Evolutionary conservation across 345 rosid species (phyloP).

Genomic region (Iberis pinnata): DNA sequence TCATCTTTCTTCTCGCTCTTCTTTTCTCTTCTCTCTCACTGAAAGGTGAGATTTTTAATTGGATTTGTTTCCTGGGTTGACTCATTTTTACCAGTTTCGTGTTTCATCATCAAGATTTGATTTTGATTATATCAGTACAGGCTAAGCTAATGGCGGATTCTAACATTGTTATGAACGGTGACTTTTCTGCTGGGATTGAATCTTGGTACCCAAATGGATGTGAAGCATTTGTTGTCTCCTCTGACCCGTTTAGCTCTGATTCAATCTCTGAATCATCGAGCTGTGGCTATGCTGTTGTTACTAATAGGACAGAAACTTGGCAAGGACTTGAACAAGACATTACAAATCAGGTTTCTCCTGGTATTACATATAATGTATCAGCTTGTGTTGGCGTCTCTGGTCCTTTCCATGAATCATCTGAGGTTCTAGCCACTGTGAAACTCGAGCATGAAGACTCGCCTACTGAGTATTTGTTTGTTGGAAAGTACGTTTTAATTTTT

Average conservation of each 20-base stretch:
- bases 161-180: conserved; percentile 57
- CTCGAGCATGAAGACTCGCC: conserved; percentile 46
- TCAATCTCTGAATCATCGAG: conserved; percentile 27
- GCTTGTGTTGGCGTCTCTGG: conserved; percentile 74
- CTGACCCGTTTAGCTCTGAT: conserved; percentile 35
- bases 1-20: not conserved
- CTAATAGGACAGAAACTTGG: conserved; percentile 76
- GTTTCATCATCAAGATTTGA: not conserved
- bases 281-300: conserved; percentile 55
- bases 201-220: conserved; percentile 82
- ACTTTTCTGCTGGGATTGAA: conserved; percentile 63
- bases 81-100: not conserved
- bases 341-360: conserved; percentile 51
- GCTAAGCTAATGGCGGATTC: conserved; percentile 23
- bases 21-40: not conserved
- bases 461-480: conserved; percentile 50
- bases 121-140: conserved; percentile 14
- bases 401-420: conserved; percentile 42
- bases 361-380: conserved; percentile 49
- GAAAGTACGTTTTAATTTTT: conserved; percentile 49
- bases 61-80: conserved; percentile 2
- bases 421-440: conserved; percentile 72
- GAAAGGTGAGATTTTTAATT: conserved; percentile 22
- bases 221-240: conserved; percentile 51
- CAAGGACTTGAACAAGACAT: conserved; percentile 94